phyloP scores from a whole-genome alignment of 106 monocot species.

The Dendrobium officinale region DNA sequence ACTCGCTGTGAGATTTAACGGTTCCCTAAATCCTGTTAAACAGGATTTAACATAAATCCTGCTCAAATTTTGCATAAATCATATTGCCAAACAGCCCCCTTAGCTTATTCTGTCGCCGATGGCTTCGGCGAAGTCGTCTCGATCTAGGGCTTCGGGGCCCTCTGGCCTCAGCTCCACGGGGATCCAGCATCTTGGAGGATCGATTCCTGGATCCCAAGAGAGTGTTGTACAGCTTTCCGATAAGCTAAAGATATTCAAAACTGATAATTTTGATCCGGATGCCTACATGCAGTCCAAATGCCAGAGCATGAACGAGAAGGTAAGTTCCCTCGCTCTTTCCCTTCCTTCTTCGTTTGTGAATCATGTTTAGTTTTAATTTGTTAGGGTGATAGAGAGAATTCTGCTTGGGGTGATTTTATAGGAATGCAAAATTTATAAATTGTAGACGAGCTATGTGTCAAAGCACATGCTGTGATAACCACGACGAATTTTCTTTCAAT shows the following conservation, averaged over 20 bases:
- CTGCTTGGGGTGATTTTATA: neutral
- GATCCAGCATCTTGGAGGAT: conserved; percentile 11
- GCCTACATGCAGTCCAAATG: conserved; percentile 66
- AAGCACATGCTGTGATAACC: neutral
- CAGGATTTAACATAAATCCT: no score
- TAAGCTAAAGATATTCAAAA: conserved; percentile 68
- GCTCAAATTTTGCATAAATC: no score
- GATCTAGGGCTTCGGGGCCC: conserved; percentile 42
- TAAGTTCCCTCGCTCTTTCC: neutral
- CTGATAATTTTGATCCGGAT: conserved; percentile 58
- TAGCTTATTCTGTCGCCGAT: conserved; percentile 13
- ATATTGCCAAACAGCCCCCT: neutral
- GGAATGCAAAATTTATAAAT: neutral
- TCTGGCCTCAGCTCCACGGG: conserved; percentile 18
- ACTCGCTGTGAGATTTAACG: no score
- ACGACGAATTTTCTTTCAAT: neutral
- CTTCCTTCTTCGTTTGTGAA: neutral
- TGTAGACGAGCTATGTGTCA: neutral
- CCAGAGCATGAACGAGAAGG: conserved; percentile 75
- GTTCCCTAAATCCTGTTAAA: no score
- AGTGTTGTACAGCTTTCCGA: conserved; percentile 38
- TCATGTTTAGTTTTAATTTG: neutral
- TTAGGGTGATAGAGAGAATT: neutral
- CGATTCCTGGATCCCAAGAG: conserved; percentile 13
- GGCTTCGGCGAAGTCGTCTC: conserved; percentile 51